Evolutionary conservation across 208 protist species (phyloP), one percentile per base, ranked within the genome.

Genomic region (Acanthamoeba divionensis): DNA sequence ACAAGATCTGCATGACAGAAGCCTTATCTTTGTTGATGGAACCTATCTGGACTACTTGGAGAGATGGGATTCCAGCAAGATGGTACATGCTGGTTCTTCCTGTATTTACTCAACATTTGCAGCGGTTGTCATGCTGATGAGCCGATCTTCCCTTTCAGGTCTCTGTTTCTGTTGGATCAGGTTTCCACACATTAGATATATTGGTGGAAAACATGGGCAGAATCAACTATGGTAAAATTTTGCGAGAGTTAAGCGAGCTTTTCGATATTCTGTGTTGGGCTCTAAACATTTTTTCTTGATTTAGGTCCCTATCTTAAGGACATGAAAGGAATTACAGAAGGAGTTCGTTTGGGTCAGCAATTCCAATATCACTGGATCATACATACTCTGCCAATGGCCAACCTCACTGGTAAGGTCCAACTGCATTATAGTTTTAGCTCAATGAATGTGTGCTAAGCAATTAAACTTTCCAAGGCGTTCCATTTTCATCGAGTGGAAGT

Each of bases 151-250:
- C 52, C 15, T n/a, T n/a, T 57, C 52, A 57, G 52, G 12, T 79
- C 12, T 57, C 12, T 26, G 36, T 79, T 47, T 45, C 33, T 21
- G 67, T 15, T 47, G 8, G 3, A 3, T 3, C 67, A 2, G 38
- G 36, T 24, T 2, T 13, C 0, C 67, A 79, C 24, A n/a, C 18
- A 13, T 47, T 79, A n/a, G 44, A 52, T 31, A 10, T 79, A n/a
- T 47, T 79, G 45, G 67, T 79, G 26, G 67, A 79, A 47, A 79
- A 52, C 41, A 79, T 79, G 67, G 67, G 67, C 26, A 21, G 67
- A n/a, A 79, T 79, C 33, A 79, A 79, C 67, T 79, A 57, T 79
- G 67, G 67, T 52, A 47, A 9, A n/a, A n/a, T n/a, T n/a, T n/a
- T n/a, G n/a, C n/a, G n/a, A n/a, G n/a, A n/a, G n/a, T n/a, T n/a